These are phyloP conservation scores for Trichoderma gamsii DNA, from an alignment of 495 filamentous ascomycete species.

Conservation along the genomic window DNA sequence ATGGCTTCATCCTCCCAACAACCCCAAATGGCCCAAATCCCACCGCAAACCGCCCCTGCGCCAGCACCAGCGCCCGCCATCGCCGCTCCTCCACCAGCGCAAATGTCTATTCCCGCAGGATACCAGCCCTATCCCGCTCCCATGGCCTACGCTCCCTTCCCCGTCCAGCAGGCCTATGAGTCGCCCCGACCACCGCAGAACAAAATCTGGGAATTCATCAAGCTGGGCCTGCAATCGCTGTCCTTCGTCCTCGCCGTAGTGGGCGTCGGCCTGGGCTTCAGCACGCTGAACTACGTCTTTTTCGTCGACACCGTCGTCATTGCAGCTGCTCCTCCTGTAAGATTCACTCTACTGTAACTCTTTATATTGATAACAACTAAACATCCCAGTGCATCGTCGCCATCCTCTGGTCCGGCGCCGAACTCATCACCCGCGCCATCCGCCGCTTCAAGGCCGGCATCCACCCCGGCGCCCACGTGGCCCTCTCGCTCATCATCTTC, in stretches of 20 bases:
- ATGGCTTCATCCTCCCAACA: neutral
- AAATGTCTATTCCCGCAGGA: neutral
- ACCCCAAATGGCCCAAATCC: neutral
- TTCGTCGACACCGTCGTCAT: neutral
- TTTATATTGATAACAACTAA: too few relatives aligned
- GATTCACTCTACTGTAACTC: slow-evolving; percentile 1
- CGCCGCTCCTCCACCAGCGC: neutral
- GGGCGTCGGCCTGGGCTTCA: slow-evolving; percentile 26
- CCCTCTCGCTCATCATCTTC: slow-evolving; percentile 32
- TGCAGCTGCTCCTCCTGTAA: slow-evolving; percentile 18
- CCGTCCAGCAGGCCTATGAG: neutral
- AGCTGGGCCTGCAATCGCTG: slow-evolving; percentile 26
- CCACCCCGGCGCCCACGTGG: slow-evolving; percentile 35
- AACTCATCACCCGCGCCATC: slow-evolving; percentile 29
- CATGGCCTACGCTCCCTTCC: neutral
- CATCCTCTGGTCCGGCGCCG: slow-evolving; percentile 31
- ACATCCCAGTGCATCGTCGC: slow-evolving; percentile 31
- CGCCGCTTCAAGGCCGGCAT: slow-evolving; percentile 26
- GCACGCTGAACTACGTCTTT: neutral
- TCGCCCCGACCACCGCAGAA: neutral
- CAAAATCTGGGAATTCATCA: slow-evolving; percentile 26
- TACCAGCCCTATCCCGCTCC: neutral
- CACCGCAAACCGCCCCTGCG: neutral
- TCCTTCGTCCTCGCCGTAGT: slow-evolving; percentile 25
- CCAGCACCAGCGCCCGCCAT: neutral